These are phyloP conservation scores for Quercus rubra DNA, from an alignment of 306 rosid genomes.

Conservation along the genomic window DNA sequence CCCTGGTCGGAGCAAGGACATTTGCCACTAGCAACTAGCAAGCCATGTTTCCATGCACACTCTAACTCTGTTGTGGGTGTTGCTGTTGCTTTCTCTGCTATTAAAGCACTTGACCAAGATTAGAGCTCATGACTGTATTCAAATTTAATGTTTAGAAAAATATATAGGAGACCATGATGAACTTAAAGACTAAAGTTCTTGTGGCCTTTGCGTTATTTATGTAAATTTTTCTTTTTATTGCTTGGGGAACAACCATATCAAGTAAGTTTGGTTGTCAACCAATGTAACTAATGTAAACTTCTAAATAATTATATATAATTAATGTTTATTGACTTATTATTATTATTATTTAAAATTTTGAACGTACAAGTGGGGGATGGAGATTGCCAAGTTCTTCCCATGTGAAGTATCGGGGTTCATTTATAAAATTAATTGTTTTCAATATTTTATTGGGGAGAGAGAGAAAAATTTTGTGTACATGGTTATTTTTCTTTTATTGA, in stretches of 20 bases:
- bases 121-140: not conserved
- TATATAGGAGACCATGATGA: not conserved
- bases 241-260: not conserved
- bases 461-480: too few species aligned
- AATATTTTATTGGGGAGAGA: too few species aligned
- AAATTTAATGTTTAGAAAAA: not conserved
- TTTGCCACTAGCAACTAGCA: not conserved
- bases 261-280: not conserved
- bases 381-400: too few species aligned
- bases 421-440: too few species aligned
- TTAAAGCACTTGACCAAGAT: not conserved
- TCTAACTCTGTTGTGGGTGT: not conserved
- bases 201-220: not conserved
- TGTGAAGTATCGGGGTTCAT: too few species aligned
- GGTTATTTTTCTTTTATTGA: too few species aligned
- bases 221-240: not conserved
- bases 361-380: too few species aligned
- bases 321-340: too few species aligned
- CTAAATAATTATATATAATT: not conserved
- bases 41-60: not conserved
- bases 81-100: not conserved
- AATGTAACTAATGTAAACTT: not conserved
- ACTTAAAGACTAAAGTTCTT: not conserved
- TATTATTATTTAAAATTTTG: too few species aligned
- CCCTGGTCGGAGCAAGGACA: constrained; percentile 8